Evolutionary conservation across 352 stramenopile species (phyloP).

Genomic region (Pythium sukuiense): DNA sequence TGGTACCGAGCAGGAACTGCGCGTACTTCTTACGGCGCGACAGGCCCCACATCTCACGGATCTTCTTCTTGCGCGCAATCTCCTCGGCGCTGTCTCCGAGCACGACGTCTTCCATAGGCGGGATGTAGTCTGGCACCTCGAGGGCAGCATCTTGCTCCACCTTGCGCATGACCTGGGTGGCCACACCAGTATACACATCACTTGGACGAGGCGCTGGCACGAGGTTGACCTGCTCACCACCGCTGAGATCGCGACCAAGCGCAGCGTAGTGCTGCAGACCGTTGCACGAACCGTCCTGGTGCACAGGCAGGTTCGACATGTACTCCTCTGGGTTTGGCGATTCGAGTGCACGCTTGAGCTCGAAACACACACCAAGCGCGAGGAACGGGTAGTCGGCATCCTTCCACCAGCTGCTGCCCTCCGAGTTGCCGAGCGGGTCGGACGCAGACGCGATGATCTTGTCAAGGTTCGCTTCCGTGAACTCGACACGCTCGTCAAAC

Average conservation of each 20-base stretch:
- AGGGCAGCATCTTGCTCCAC: conserved; percentile 68
- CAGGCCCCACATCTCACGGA: conserved; percentile 28
- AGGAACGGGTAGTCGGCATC: conserved; percentile 98
- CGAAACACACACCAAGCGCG: conserved; percentile 96
- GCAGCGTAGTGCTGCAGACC: conserved; percentile 99
- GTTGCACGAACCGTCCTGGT: conserved; percentile 99
- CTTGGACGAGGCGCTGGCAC: conserved; percentile 91
- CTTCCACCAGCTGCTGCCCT: conserved; percentile 92
- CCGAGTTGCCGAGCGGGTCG: conserved; percentile 87
- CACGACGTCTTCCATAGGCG: conserved; percentile 30
- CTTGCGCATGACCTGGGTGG: conserved; percentile 75
- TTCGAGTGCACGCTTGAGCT: conserved; percentile 93
- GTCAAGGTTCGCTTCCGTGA: conserved; percentile 93
- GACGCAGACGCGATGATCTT: conserved; percentile 89
- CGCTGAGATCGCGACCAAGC: conserved; percentile 93
- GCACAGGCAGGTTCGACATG: conserved; percentile 95
- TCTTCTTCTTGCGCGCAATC: conserved; percentile 26
- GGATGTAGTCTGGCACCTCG: conserved; percentile 43
- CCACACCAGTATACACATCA: conserved; percentile 98
- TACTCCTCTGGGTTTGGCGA: conserved; percentile 94
- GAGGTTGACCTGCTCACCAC: conserved; percentile 97
- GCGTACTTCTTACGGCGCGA: conserved; percentile 67
- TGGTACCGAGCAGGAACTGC: conserved; percentile 70
- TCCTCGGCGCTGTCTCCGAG: conserved; percentile 17
- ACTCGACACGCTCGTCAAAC: conserved; percentile 96